These are phyloP conservation scores for Hansenula lynferdii DNA, from an alignment of 1,139 yeast species.

Conservation along the genomic window DNA sequence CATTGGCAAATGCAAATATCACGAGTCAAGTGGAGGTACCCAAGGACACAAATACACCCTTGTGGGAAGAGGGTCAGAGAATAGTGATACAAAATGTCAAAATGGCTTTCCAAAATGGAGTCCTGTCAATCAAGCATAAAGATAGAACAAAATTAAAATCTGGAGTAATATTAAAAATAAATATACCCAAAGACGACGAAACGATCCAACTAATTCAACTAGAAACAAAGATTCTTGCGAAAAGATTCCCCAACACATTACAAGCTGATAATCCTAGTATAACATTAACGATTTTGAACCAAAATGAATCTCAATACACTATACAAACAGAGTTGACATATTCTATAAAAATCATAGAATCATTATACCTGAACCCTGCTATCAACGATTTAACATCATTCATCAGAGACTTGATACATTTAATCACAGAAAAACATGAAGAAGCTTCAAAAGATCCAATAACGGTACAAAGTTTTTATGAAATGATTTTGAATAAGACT, in stretches of 20 bases:
- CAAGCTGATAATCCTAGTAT: no score
- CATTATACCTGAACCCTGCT: no score
- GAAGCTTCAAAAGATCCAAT: background rate
- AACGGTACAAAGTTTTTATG: conserved; percentile 25
- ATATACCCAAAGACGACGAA: background rate
- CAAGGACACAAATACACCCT: no score
- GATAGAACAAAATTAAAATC: background rate
- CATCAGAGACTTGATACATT: conserved; percentile 4
- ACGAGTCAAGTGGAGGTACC: no score
- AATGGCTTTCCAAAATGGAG: background rate
- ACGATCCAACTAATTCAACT: background rate
- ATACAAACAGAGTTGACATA: no score
- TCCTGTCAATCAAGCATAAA: background rate
- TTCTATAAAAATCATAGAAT: no score
- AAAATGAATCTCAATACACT: no score
- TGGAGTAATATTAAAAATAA: background rate
- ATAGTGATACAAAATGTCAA: background rate
- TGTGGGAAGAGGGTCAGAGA: background rate
- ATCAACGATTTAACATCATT: no score
- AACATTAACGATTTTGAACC: no score
- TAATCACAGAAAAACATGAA: background rate
- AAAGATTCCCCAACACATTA: no score
- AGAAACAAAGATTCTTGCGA: background rate
- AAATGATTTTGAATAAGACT: conserved; percentile 27
- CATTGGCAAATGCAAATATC: no score